Percentiles rank a stretch among this genome's conserved stretches.
phyloP scores from a whole-genome alignment of 352 stramenopile genomes.

The Phytopythium mirpurense region DNA sequence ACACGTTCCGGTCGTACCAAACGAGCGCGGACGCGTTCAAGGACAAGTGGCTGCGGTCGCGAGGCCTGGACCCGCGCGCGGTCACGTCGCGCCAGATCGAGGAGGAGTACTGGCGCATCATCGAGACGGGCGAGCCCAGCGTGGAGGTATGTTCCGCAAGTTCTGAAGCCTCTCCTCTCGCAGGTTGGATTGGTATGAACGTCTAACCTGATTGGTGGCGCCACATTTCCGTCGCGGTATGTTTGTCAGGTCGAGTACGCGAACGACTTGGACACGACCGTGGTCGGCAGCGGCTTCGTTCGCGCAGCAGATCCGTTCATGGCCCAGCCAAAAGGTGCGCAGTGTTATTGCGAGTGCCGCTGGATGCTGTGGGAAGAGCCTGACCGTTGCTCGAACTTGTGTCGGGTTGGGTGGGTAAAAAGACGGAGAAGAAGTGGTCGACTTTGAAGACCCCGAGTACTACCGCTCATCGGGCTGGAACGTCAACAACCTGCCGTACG shows the following conservation, averaged over 20 bases:
- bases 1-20: slow-evolving; percentile 72
- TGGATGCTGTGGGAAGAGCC: no score
- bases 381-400: not conserved
- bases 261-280: slow-evolving; percentile 83
- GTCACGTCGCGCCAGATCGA: slow-evolving; percentile 72
- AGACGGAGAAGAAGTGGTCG: slow-evolving; percentile 31
- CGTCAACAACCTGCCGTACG: slow-evolving; percentile 96
- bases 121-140: slow-evolving; percentile 45
- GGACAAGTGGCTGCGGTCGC: slow-evolving; percentile 38
- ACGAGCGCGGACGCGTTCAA: slow-evolving; percentile 50
- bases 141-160: slow-evolving; percentile 20
- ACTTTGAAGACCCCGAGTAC: slow-evolving; percentile 57
- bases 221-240: not conserved
- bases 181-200: no score
- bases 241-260: slow-evolving; percentile 78
- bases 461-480: slow-evolving; percentile 93
- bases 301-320: slow-evolving; percentile 28
- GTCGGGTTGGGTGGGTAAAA: no score
- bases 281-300: slow-evolving; percentile 80
- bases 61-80: slow-evolving; percentile 28
- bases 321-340: slow-evolving; percentile 29
- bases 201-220: slow-evolving; percentile 2
- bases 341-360: no score
- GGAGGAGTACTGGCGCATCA: slow-evolving; percentile 85
- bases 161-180: no score